Evolutionary conservation across 371 early-diverging fungal species (phyloP).

Genomic region (Nematocida sp.): DNA sequence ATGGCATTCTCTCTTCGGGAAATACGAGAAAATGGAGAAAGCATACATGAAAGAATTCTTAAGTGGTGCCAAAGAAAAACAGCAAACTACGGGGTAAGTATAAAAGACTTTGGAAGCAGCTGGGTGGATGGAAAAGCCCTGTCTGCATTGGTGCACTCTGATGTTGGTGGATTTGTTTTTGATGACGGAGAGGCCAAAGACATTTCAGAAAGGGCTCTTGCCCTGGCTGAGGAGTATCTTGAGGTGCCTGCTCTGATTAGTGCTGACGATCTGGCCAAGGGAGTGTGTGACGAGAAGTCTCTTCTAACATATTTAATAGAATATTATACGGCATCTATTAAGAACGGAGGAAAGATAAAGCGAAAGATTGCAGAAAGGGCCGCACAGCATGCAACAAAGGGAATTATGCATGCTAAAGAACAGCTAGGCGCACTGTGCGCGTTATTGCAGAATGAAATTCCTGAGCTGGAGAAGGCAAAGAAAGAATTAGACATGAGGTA

Average conservation of each 20-base stretch:
- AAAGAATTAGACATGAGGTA: slow-evolving; percentile 46
- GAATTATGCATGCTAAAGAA: background rate
- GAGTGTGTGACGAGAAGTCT: slow-evolving; percentile 58
- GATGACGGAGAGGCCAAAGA: slow-evolving; percentile 39
- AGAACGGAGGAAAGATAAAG: slow-evolving; percentile 1
- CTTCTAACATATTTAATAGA: slow-evolving; percentile 46
- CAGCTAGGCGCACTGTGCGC: background rate
- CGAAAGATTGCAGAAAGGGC: slow-evolving; percentile 14
- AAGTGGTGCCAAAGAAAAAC: slow-evolving; percentile 45
- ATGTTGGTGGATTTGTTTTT: slow-evolving; percentile 38
- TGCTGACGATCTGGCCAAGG: slow-evolving; percentile 16
- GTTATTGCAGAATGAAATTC: background rate
- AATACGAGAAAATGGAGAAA: slow-evolving; percentile 42
- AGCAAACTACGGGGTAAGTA: slow-evolving; percentile 6
- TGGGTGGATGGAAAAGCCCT: slow-evolving; percentile 48
- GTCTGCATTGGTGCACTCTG: slow-evolving; percentile 55
- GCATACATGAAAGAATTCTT: slow-evolving; percentile 1
- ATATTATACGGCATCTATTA: slow-evolving; percentile 24
- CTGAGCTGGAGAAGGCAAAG: slow-evolving; percentile 22
- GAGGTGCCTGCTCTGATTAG: slow-evolving; percentile 35
- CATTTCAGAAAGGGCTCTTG: slow-evolving; percentile 28
- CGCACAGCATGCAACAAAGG: background rate
- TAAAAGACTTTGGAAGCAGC: slow-evolving; percentile 37
- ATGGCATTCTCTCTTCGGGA: slow-evolving; percentile 85
- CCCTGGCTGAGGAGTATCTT: slow-evolving; percentile 15